These are phyloP conservation scores for Suhomyces bolitotheri DNA, from an alignment of 1,139 yeast species.

Conservation along the genomic window DNA sequence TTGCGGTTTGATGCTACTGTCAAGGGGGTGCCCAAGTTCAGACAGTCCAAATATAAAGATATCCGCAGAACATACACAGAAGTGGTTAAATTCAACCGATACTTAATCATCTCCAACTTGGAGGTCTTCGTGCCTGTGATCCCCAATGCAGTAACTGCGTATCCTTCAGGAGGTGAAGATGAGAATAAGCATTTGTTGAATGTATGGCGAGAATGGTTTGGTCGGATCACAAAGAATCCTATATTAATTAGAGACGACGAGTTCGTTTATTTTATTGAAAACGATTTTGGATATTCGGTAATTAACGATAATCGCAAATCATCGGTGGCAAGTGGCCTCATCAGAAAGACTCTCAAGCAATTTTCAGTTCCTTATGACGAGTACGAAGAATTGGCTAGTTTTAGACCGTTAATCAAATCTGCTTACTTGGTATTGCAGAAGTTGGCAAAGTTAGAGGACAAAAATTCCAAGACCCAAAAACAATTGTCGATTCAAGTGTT, in stretches of 20 bases:
- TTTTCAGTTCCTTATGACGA: slow-evolving; percentile 91
- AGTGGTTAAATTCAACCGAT: slow-evolving; percentile 72
- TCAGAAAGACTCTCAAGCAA: slow-evolving; percentile 87
- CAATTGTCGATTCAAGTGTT: slow-evolving; percentile 56
- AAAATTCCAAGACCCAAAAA: slow-evolving; percentile 55
- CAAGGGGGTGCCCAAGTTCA: slow-evolving; percentile 66
- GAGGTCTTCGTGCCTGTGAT: slow-evolving; percentile 93
- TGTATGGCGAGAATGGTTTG: slow-evolving; percentile 85
- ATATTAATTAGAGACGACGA: slow-evolving; percentile 84
- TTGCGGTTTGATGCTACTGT: slow-evolving; percentile 43
- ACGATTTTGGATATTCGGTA: slow-evolving; percentile 80
- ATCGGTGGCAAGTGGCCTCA: slow-evolving; percentile 77
- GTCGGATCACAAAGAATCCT: slow-evolving; percentile 71
- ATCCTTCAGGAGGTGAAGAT: slow-evolving; percentile 82
- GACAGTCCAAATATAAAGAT: slow-evolving; percentile 70
- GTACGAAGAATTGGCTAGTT: slow-evolving; percentile 72
- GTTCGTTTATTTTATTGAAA: slow-evolving; percentile 81
- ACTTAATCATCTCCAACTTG: slow-evolving; percentile 74
- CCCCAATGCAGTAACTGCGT: slow-evolving; percentile 73
- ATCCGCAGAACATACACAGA: slow-evolving; percentile 82
- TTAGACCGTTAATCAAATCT: slow-evolving; percentile 82
- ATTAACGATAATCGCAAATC: slow-evolving; percentile 54
- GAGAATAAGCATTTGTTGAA: slow-evolving; percentile 59
- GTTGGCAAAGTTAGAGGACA: slow-evolving; percentile 55
- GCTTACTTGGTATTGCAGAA: slow-evolving; percentile 65